A percentile compares a stretch with the other conserved stretches of the same genome.
Conservation (phyloP, 2,329 filamentous ascomycete species). For the Aureobasidium pullulans region DNA sequence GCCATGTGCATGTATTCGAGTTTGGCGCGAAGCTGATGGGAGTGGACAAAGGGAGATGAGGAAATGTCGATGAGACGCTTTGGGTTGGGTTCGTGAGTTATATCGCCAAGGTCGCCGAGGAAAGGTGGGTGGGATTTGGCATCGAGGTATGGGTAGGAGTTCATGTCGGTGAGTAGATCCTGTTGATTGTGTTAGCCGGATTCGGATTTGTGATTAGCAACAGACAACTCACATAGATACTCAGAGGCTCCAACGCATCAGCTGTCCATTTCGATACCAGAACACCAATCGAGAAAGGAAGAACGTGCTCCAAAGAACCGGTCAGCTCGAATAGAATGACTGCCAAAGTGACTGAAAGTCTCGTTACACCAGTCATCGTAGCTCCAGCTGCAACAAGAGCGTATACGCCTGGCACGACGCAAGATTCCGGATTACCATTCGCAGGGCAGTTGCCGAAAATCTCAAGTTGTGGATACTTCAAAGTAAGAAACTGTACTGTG, state of each 20-base stretch:
- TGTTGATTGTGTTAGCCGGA: background rate
- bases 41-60: constrained; percentile 69
- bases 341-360: constrained; percentile 84
- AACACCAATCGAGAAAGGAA: constrained; percentile 88
- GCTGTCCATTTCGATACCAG: constrained; percentile 98
- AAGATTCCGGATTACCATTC: constrained; percentile 62
- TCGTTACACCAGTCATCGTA: constrained; percentile 95
- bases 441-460: constrained; percentile 70
- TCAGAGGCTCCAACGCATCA: constrained; percentile 86
- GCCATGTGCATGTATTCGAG: constrained; percentile 73
- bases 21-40: constrained; percentile 68
- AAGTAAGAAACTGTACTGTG: constrained; percentile 70
- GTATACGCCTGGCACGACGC: constrained; percentile 94
- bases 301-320: constrained; percentile 86
- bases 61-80: constrained; percentile 86
- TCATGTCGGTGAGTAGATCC: constrained; percentile 91
- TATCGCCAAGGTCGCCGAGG: constrained; percentile 79
- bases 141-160: constrained; percentile 94
- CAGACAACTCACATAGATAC: constrained; percentile 57
- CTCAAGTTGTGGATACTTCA: constrained; percentile 62
- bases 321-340: constrained; percentile 96
- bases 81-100: constrained; percentile 66
- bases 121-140: constrained; percentile 91
- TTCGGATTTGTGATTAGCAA: no score
- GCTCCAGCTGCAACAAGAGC: constrained; percentile 89